Evolutionary conservation across 495 filamentous ascomycete species (phyloP).

Genomic region (Chaetomium tenue): DNA sequence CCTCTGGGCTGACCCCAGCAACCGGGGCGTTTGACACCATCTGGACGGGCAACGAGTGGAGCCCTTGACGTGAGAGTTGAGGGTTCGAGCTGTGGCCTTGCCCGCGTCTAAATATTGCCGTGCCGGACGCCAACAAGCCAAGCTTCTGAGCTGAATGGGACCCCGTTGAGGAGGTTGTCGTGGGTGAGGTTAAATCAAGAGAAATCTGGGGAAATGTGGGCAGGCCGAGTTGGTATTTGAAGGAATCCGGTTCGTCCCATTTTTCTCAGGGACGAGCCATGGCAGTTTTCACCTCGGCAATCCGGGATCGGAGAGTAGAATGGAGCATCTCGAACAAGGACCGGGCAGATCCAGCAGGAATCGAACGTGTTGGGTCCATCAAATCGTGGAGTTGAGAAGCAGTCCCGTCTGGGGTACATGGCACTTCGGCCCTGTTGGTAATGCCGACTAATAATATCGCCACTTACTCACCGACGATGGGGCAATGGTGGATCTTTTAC

Average conservation of each 20-base stretch:
- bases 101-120: slow-evolving; percentile 8
- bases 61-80: not conserved
- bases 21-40: slow-evolving; percentile 16
- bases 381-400: slow-evolving; percentile 9
- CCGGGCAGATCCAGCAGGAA: not conserved
- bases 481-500: slow-evolving; percentile 15
- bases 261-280: not conserved
- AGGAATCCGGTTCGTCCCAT: slow-evolving; percentile 13
- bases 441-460: slow-evolving; percentile 1
- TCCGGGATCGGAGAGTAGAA: slow-evolving; percentile 13
- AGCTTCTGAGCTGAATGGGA: slow-evolving; percentile 10
- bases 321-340: slow-evolving; percentile 5
- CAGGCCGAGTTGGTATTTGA: not conserved
- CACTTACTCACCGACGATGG: slow-evolving; percentile 18
- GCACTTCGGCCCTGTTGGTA: not conserved
- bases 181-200: not conserved
- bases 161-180: slow-evolving; percentile 1
- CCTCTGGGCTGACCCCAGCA: slow-evolving; percentile 8
- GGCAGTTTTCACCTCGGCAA: slow-evolving; percentile 7
- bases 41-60: not conserved
- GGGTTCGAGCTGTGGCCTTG: slow-evolving; percentile 3
- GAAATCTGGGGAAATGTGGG: slow-evolving; percentile 10
- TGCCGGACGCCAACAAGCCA: slow-evolving; percentile 10
- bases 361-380: not conserved
- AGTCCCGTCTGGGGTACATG: slow-evolving; percentile 19